Evolutionary conservation across 1,139 yeast species (phyloP).

Genomic region (Geotrichum histeridarum): DNA sequence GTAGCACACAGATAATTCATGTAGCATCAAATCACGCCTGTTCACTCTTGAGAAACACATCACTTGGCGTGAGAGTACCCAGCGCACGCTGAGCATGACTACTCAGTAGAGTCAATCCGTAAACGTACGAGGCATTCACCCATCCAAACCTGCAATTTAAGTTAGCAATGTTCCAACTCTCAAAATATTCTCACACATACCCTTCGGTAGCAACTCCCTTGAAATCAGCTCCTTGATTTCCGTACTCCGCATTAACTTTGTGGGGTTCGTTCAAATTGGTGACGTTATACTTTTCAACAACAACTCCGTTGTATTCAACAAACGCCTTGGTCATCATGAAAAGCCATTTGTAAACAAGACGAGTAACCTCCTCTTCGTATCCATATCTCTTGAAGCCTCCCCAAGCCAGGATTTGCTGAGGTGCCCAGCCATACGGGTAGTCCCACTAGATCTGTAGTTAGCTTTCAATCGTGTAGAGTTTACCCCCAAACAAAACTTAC

Average conservation of each 20-base stretch:
- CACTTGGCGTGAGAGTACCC: conserved; percentile 80
- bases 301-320: conserved; percentile 91
- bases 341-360: conserved; percentile 83
- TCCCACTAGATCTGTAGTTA: conserved; percentile 55
- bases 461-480: background rate
- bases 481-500: background rate
- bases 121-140: conserved; percentile 83
- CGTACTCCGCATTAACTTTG: conserved; percentile 91
- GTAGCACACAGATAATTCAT: background rate
- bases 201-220: conserved; percentile 96
- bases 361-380: conserved; percentile 55
- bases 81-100: conserved; percentile 69
- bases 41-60: conserved; percentile 48
- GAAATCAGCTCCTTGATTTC: conserved; percentile 90
- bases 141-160: conserved; percentile 51
- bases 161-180: conserved; percentile 24
- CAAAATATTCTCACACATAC: conserved; percentile 36
- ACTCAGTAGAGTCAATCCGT: conserved; percentile 68
- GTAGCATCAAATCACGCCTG: background rate
- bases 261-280: conserved; percentile 81
- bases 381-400: conserved; percentile 75
- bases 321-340: conserved; percentile 86
- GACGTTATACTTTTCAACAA: conserved; percentile 93
- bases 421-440: conserved; percentile 98
- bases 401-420: conserved; percentile 96